phyloP scores from a whole-genome alignment of 2,329 filamentous ascomycete species.

The Cladosporium oxysporum region DNA sequence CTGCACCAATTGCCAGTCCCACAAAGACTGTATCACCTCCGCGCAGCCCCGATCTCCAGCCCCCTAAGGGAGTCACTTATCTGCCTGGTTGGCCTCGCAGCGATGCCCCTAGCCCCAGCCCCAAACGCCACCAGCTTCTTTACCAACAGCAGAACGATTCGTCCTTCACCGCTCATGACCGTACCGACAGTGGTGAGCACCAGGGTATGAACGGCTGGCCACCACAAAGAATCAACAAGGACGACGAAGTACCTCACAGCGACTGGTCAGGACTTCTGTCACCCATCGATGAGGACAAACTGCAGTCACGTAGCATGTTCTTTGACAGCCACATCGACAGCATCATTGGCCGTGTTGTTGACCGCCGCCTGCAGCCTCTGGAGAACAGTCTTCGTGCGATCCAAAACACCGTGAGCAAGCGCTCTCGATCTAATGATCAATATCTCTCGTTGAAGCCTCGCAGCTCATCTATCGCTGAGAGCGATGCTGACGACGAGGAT shows the following conservation, averaged over 20 bases:
- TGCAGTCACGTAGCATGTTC: constrained; percentile 79
- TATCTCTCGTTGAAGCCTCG: constrained; percentile 27
- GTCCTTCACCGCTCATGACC: constrained; percentile 36
- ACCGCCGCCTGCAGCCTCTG: constrained; percentile 75
- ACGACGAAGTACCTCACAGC: constrained; percentile 68
- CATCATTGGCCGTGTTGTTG: constrained; percentile 75
- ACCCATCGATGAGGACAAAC: constrained; percentile 78
- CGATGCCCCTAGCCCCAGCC: constrained; percentile 73
- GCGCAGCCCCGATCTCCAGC: constrained; percentile 31
- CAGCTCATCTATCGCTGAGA: constrained; percentile 60
- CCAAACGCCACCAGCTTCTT: constrained; percentile 36
- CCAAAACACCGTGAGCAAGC: constrained; percentile 53
- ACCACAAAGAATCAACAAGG: constrained; percentile 53
- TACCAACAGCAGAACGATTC: constrained; percentile 27
- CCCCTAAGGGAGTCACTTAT: constrained; percentile 35
- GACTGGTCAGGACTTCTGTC: constrained; percentile 91
- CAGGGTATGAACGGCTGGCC: constrained; percentile 39
- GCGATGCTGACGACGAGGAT: constrained; percentile 90
- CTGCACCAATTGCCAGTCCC: constrained; percentile 33
- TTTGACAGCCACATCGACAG: constrained; percentile 90
- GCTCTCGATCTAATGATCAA: constrained; percentile 65
- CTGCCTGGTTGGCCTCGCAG: constrained; percentile 52
- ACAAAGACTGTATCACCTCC: constrained; percentile 22
- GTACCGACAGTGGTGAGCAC: constrained; percentile 46
- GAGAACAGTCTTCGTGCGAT: constrained; percentile 78